Evolutionary conservation across 768 basidiomycete genomes (phyloP).

Genomic region (Phaeolepiota aurea): DNA sequence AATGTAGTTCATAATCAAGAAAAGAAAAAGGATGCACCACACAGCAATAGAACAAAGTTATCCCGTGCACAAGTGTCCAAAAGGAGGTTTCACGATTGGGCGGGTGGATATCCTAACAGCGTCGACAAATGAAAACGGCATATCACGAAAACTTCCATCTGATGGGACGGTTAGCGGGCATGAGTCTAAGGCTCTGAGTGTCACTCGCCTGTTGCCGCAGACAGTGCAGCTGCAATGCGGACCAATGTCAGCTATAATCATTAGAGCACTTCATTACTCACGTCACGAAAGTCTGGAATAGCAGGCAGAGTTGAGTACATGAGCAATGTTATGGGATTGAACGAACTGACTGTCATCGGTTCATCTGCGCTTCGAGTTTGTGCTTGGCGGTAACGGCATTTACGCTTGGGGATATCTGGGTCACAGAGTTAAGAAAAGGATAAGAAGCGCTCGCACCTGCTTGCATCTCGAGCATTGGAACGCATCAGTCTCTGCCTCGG

Average conservation of each 20-base stretch:
- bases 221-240: conserved; percentile 44
- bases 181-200: neutral
- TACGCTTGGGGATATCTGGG: conserved; percentile 36
- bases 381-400: conserved; percentile 90
- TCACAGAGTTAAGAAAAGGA: no score
- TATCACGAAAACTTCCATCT: conserved; percentile 35
- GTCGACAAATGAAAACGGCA: no score
- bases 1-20: no score
- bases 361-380: conserved; percentile 98
- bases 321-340: neutral
- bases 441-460: conserved; percentile 41
- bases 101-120: no score
- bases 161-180: neutral
- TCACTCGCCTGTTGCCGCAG: conserved; percentile 33
- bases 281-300: conserved; percentile 78
- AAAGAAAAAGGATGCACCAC: no score
- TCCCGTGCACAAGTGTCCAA: no score
- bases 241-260: neutral
- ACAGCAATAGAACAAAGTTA: no score
- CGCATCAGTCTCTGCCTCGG: conserved; percentile 91
- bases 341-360: conserved; percentile 82
- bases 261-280: conserved; percentile 20
- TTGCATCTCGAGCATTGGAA: conserved; percentile 97
- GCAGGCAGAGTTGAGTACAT: conserved; percentile 1
- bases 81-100: no score